Evolutionary conservation across 306 rosid species (phyloP).

Genomic region (Begonia masoniana): DNA sequence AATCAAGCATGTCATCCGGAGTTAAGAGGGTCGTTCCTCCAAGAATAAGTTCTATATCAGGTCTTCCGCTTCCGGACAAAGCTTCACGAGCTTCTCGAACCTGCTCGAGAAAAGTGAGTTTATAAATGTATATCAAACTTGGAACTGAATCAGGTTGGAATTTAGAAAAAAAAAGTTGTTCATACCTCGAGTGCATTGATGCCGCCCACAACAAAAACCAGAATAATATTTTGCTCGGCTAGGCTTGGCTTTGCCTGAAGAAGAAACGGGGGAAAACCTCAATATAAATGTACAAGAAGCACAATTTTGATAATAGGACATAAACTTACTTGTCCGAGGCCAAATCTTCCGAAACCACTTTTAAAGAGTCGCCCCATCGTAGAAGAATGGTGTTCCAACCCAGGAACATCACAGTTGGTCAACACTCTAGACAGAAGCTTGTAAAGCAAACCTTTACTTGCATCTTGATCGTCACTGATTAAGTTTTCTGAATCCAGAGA

Average conservation of each 20-base stretch:
- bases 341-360: conserved; percentile 90
- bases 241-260: conserved; percentile 89
- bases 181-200: conserved; percentile 77
- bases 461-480: conserved; percentile 39
- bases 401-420: conserved; percentile 53
- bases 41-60: conserved; percentile 68
- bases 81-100: conserved; percentile 85
- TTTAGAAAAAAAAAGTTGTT: background rate
- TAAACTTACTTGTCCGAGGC: conserved; percentile 79
- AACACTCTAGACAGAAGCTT: conserved; percentile 57
- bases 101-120: conserved; percentile 16
- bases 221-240: conserved; percentile 77
- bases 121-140: background rate
- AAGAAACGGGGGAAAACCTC: conserved; percentile 8
- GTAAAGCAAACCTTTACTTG: conserved; percentile 60
- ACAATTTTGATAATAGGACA: conserved; percentile 7
- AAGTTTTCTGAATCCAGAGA: conserved; percentile 32
- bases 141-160: background rate
- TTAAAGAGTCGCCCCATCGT: conserved; percentile 82
- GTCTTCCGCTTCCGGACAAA: conserved; percentile 70
- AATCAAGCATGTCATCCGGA: conserved; percentile 64
- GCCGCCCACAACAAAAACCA: conserved; percentile 83
- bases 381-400: conserved; percentile 87
- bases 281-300: conserved; percentile 16
- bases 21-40: conserved; percentile 86